A percentile compares a stretch with the other conserved stretches of the same genome.
These are phyloP conservation scores for Rhododendron ferrugineum DNA, from an alignment of 148 eudicot species.

Conservation along the genomic window DNA sequence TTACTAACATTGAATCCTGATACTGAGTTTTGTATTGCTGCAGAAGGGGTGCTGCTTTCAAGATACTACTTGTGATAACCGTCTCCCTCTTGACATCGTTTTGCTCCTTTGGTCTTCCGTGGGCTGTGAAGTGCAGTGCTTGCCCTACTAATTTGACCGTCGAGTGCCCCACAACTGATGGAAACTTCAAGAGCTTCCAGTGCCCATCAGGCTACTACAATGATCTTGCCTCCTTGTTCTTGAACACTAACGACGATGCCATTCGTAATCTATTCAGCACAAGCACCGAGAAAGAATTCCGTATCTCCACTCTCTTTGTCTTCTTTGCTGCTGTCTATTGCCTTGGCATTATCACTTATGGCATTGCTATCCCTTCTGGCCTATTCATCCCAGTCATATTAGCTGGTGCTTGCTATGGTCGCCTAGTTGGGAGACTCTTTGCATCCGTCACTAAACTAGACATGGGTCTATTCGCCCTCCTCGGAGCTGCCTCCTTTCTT, in stretches of 20 bases:
- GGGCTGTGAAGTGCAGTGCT: slow-evolving; percentile 51
- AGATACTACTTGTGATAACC: slow-evolving; percentile 39
- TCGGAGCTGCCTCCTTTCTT: slow-evolving; percentile 84
- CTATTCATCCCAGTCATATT: slow-evolving; percentile 81
- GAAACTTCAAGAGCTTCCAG: slow-evolving; percentile 60
- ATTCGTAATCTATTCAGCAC: slow-evolving; percentile 62
- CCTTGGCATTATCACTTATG: slow-evolving; percentile 71
- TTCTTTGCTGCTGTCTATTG: slow-evolving; percentile 38
- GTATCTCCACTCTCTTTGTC: slow-evolving; percentile 33
- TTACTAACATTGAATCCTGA: background rate
- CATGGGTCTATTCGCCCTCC: slow-evolving; percentile 54
- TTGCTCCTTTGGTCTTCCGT: slow-evolving; percentile 59
- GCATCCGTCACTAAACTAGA: slow-evolving; percentile 41
- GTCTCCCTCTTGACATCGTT: slow-evolving; percentile 60
- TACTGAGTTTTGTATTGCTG: slow-evolving; percentile 4
- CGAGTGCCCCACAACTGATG: slow-evolving; percentile 53
- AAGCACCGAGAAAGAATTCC: slow-evolving; percentile 32
- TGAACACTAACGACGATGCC: slow-evolving; percentile 75
- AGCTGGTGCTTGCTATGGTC: slow-evolving; percentile 79
- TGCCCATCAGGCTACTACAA: slow-evolving; percentile 65
- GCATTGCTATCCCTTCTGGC: slow-evolving; percentile 79
- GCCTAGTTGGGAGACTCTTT: slow-evolving; percentile 50
- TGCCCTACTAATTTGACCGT: slow-evolving; percentile 41
- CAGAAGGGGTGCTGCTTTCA: slow-evolving; percentile 61
- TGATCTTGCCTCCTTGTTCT: slow-evolving; percentile 70